These are phyloP conservation scores for Lupinus albus DNA, from an alignment of 306 rosid genomes.

Conservation along the genomic window DNA sequence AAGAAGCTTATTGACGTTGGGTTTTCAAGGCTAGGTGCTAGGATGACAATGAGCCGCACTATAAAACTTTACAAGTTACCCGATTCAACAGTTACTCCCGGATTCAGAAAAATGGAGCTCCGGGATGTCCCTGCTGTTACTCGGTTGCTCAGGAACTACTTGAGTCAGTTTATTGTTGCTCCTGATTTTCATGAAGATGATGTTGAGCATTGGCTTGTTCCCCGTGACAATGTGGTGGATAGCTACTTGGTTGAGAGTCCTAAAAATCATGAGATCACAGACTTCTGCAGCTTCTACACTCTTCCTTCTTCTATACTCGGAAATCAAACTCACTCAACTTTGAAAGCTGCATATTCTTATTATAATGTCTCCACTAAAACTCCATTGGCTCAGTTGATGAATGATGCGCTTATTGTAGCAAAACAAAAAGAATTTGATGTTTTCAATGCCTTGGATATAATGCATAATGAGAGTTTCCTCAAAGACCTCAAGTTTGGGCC, in stretches of 20 bases:
- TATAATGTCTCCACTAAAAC: slow-evolving; percentile 73
- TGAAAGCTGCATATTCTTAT: slow-evolving; percentile 88
- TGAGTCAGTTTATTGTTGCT: slow-evolving; percentile 73
- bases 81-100: slow-evolving; percentile 59
- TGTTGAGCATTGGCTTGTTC: slow-evolving; percentile 90
- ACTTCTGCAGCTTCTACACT: slow-evolving; percentile 60
- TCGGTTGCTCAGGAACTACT: slow-evolving; percentile 62
- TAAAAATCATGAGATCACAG: slow-evolving; percentile 60
- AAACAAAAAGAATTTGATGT: slow-evolving; percentile 77
- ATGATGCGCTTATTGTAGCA: slow-evolving; percentile 75
- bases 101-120: slow-evolving; percentile 77
- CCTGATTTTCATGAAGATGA: slow-evolving; percentile 78
- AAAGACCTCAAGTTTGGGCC: slow-evolving; percentile 49
- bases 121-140: slow-evolving; percentile 83
- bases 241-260: slow-evolving; percentile 86
- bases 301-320: slow-evolving; percentile 88
- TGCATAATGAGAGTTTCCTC: slow-evolving; percentile 61
- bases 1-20: slow-evolving; percentile 91
- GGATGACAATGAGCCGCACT: slow-evolving; percentile 91
- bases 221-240: slow-evolving; percentile 70
- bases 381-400: slow-evolving; percentile 77
- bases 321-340: slow-evolving; percentile 62
- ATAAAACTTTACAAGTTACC: slow-evolving; percentile 78
- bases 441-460: slow-evolving; percentile 82
- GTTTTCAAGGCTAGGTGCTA: slow-evolving; percentile 82